Percentiles rank a stretch among this genome's conserved stretches.
Evolutionary conservation across 768 basidiomycete genomes (phyloP).

Genomic region (Boletus tomentosulus): DNA sequence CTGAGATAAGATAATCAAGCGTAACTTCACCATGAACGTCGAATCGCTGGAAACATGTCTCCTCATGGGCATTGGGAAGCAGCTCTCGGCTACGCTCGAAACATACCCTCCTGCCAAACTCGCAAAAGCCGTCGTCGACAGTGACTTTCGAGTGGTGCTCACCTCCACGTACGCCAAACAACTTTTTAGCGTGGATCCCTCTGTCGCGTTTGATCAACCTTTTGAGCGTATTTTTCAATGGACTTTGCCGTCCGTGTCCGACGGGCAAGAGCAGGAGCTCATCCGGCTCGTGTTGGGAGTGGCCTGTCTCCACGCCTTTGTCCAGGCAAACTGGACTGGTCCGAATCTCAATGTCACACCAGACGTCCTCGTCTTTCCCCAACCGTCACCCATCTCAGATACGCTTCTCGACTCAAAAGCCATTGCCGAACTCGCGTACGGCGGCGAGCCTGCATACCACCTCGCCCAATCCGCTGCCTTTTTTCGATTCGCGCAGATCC

Average conservation of each 20-base stretch:
- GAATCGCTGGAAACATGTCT: slow-evolving; percentile 50
- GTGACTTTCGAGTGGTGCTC: slow-evolving; percentile 53
- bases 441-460: slow-evolving; percentile 96
- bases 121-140: slow-evolving; percentile 54
- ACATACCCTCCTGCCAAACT: slow-evolving; percentile 31
- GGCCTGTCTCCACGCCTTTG: slow-evolving; percentile 82
- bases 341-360: slow-evolving; percentile 67
- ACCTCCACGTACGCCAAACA: slow-evolving; percentile 42
- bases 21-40: slow-evolving; percentile 13
- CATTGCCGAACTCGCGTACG: slow-evolving; percentile 70
- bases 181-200: slow-evolving; percentile 33
- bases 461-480: slow-evolving; percentile 66
- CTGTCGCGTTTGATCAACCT: slow-evolving; percentile 35
- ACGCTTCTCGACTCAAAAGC: slow-evolving; percentile 60
- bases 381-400: slow-evolving; percentile 33
- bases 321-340: slow-evolving; percentile 96
- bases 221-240: slow-evolving; percentile 36
- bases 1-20: slow-evolving; percentile 4
- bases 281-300: slow-evolving; percentile 62
- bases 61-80: slow-evolving; percentile 49
- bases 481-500: slow-evolving; percentile 68
- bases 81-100: slow-evolving; percentile 20
- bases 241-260: slow-evolving; percentile 23
- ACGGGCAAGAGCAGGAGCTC: slow-evolving; percentile 47
- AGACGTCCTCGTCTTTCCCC: slow-evolving; percentile 37